phyloP scores from a whole-genome alignment of 2,329 filamentous ascomycete species.

The Esteya vermicola region DNA sequence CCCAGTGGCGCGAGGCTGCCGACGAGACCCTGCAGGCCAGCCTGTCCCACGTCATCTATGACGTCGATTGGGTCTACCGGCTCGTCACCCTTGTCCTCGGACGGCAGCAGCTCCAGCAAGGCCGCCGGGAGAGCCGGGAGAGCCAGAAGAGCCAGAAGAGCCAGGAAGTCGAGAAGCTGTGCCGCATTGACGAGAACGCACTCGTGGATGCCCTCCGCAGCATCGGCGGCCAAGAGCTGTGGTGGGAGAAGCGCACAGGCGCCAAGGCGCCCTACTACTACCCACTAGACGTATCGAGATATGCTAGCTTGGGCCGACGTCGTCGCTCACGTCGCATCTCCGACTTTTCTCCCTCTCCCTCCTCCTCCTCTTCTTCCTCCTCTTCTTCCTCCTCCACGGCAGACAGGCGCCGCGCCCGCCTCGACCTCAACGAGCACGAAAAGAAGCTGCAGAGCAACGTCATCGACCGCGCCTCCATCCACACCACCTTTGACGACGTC shows the following conservation, averaged over 20 bases:
- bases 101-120: too few species aligned
- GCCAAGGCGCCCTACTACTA: slow-evolving; percentile 16
- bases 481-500: slow-evolving; percentile 77
- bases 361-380: background rate
- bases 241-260: slow-evolving; percentile 12
- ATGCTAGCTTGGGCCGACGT: too few species aligned
- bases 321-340: too few species aligned
- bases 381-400: background rate
- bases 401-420: too few species aligned
- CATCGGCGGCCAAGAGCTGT: slow-evolving; percentile 13
- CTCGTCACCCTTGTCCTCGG: slow-evolving; percentile 15
- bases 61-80: slow-evolving; percentile 19
- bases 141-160: too few species aligned
- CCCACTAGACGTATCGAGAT: too few species aligned
- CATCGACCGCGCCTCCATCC: slow-evolving; percentile 66
- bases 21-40: slow-evolving; percentile 1
- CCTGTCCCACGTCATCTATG: slow-evolving; percentile 13
- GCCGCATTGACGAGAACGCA: slow-evolving; percentile 4
- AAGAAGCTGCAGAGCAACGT: slow-evolving; percentile 71
- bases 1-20: background rate
- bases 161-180: slow-evolving; percentile 4
- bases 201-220: slow-evolving; percentile 14
- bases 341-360: background rate
- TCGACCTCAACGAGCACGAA: slow-evolving; percentile 53
- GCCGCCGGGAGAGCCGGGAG: too few species aligned